Evolutionary conservation across 2,329 filamentous ascomycete genomes (phyloP).

Genomic region (Fusarium torulosum): DNA sequence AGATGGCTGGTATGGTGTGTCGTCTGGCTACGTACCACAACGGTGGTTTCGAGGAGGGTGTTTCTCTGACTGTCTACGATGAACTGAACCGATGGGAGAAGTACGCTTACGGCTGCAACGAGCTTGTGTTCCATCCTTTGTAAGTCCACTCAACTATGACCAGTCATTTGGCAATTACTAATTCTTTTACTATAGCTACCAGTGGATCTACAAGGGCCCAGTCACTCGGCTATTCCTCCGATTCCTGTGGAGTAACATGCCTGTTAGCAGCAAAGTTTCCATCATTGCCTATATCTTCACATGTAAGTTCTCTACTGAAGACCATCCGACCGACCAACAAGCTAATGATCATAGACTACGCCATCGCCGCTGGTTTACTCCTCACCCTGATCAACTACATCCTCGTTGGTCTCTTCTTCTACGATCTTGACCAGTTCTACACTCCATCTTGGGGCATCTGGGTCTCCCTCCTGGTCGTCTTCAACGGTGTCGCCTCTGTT

Average conservation of each 20-base stretch:
- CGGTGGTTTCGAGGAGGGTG: slow-evolving; percentile 79
- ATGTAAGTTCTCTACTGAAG: slow-evolving; percentile 49
- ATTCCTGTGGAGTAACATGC: slow-evolving; percentile 58
- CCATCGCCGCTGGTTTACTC: slow-evolving; percentile 74
- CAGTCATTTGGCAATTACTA: neutral
- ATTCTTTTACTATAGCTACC: slow-evolving; percentile 39
- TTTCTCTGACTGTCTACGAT: slow-evolving; percentile 79
- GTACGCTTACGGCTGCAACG: slow-evolving; percentile 78
- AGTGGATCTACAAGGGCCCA: slow-evolving; percentile 72
- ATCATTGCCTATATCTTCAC: slow-evolving; percentile 78
- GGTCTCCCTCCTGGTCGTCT: slow-evolving; percentile 57
- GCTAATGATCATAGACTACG: slow-evolving; percentile 62
- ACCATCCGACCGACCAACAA: fast-evolving
- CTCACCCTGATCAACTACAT: slow-evolving; percentile 78
- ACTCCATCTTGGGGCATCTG: slow-evolving; percentile 74
- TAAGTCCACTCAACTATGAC: slow-evolving; percentile 42
- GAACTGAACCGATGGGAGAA: slow-evolving; percentile 80
- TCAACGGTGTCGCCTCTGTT: slow-evolving; percentile 44
- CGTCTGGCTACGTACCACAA: slow-evolving; percentile 77
- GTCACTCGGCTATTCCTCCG: slow-evolving; percentile 67
- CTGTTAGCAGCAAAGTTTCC: slow-evolving; percentile 74
- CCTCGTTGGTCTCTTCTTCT: slow-evolving; percentile 78
- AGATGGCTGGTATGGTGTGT: slow-evolving; percentile 75
- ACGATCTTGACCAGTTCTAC: slow-evolving; percentile 75
- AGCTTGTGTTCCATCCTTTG: slow-evolving; percentile 77